Evolutionary conservation across 2,329 filamentous ascomycete species (phyloP), one percentile per base, ranked within the genome.

Genomic region (Epichloe aotearoae): DNA sequence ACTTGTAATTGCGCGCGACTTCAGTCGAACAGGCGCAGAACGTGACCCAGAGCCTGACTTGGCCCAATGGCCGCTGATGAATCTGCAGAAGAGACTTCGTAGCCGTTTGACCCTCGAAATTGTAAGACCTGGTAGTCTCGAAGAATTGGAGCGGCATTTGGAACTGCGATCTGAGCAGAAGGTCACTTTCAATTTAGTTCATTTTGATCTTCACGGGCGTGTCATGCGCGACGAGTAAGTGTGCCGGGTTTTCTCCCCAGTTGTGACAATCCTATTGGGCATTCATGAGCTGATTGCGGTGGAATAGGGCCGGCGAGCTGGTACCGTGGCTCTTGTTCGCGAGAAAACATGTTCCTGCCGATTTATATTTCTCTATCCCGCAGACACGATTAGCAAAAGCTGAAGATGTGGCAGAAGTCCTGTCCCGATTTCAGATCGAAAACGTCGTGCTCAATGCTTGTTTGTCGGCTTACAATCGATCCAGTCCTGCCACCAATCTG

Each of bases 391-490:
- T 61, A 15, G 56, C 57, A 37, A 57, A 54, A 30, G 61, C 59
- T 11, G 52, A 55, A 15, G 53, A 50, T 8, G 57, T 62, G 1
- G 61, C 59, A 6, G 51, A 56, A 41, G 51, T 62, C 4, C 53
- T 63, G 39, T 58, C 55, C 2, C 52, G 51, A 15, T 53, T 59
- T 38, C 55, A 54, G 33, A 51, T 62, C 8, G 60, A 62, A 37
- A 61, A 62, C 37, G 60, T 62, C 19, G 61, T 63, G 3, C 56
- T 63, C 26, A 62, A 63, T 36, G 57, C 61, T 7, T 62, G 60
- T 40, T 54, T 62, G 14, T 62, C 61, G 8, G 61, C 60, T 15
- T 62, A 62, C 52, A 62, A 62, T 52, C 55, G 53, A 17, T 48
- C 56, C 17, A 52, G 55, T 14, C 52, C 58, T 34, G 47, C 52